Conservation (phyloP, 805 yeast genomes). For the Tetrapisispora phaffii region DNA sequence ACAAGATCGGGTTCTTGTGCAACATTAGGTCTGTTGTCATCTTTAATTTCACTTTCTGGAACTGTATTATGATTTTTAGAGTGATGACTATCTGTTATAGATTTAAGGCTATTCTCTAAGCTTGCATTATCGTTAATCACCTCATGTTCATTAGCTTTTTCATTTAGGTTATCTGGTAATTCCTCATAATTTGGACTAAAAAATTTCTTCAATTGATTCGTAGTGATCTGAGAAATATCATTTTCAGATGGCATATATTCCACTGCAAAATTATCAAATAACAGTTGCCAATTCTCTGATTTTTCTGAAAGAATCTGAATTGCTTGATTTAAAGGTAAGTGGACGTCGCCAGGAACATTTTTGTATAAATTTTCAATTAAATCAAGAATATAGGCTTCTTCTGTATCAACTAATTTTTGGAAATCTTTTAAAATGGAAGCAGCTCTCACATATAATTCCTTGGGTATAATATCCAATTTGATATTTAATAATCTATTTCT, state of each 20-base stretch:
- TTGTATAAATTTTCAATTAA: conserved; percentile 45
- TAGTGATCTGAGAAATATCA: conserved; percentile 84
- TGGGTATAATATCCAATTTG: conserved; percentile 60
- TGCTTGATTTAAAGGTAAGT: conserved; percentile 59
- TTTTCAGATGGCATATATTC: conserved; percentile 81
- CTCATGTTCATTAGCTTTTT: too few relatives aligned
- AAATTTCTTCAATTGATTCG: conserved; percentile 71
- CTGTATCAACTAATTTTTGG: conserved; percentile 41
- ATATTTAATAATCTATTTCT: conserved; percentile 60
- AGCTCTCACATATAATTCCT: conserved; percentile 65
- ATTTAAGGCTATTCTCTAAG: background rate
- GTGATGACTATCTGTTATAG: too few relatives aligned
- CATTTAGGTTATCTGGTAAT: background rate
- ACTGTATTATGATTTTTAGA: too few relatives aligned
- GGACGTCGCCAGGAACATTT: conserved; percentile 50
- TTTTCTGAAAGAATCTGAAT: conserved; percentile 66
- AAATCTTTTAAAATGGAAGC: conserved; percentile 47
- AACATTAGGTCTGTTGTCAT: too few relatives aligned
- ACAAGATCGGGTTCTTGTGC: too few relatives aligned
- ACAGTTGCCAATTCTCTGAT: conserved; percentile 81
- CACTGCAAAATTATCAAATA: conserved; percentile 69
- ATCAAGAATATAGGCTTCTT: conserved; percentile 36
- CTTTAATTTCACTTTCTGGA: too few relatives aligned
- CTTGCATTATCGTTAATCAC: background rate
- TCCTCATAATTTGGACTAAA: conserved; percentile 27